Evolutionary conservation across 495 filamentous ascomycete species (phyloP).

Genomic region (Xylaria castorea): DNA sequence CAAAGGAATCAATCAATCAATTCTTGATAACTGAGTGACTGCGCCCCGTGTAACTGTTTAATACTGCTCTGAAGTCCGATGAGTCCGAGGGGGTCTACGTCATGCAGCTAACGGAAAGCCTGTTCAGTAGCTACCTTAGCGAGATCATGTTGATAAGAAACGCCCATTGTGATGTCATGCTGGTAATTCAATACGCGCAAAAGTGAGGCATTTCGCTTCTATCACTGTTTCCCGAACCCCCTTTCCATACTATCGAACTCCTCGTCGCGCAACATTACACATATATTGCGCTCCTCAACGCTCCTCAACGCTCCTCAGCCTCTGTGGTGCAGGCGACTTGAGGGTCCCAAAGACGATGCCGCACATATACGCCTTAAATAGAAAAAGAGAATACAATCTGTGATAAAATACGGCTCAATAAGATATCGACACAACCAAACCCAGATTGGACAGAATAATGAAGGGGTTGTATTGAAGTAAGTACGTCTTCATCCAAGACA

Average conservation of each 20-base stretch:
- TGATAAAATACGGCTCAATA: background rate
- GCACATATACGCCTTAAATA: background rate
- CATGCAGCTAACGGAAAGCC: background rate
- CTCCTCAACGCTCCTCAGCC: background rate
- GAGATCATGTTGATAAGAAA: conserved; percentile 16
- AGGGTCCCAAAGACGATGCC: background rate
- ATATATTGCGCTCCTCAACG: background rate
- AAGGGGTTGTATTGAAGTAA: background rate
- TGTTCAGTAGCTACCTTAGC: background rate
- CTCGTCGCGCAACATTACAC: background rate
- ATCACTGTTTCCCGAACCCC: background rate
- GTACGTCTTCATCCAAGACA: background rate
- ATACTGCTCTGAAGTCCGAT: background rate
- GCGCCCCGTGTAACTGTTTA: background rate
- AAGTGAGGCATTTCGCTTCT: background rate
- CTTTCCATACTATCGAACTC: background rate
- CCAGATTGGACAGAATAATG: background rate
- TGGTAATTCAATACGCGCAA: background rate
- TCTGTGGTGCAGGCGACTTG: background rate
- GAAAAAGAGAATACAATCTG: background rate
- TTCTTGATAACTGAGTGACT: background rate
- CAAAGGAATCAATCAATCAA: no score
- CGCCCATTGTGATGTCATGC: conserved; percentile 7
- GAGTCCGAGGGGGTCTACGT: background rate
- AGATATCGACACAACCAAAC: background rate